Base-by-base conservation (phyloP, 768 basidiomycete genomes). In the Pleurotus eryngii region DNA sequence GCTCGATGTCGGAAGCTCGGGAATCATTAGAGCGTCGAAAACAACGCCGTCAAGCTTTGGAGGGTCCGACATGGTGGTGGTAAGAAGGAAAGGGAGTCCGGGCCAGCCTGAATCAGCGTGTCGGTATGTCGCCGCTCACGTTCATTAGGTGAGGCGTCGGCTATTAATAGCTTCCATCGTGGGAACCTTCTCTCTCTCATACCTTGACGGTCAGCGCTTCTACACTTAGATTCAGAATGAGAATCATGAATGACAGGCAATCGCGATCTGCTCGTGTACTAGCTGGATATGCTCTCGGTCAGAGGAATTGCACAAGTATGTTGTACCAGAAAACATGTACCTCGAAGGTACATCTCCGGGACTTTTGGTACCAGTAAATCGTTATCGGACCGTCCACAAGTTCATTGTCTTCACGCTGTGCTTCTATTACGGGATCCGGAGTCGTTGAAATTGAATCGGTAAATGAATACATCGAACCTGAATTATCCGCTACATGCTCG, bases 11-110 rank as follows among this genome's bases (percentile, higher is more conserved):
- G 63, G 46, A 42, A 64, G 47, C 49, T 63, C 59, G 24, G 55
- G 47, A 40, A 43, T 58, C 39, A 65, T 65, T 43, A 64, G 56
- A 0, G 65, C 54, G 63, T 65, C 66, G 50, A 59, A 59, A 47
- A 56, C 57, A 24, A 60, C 62, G 46, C 57, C 51, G 49, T 62
- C 57, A 26, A 65, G 47, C 15, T 20, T 56, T 46, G 60, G 56
- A 40, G 50, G 48, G 18, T 54, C 55, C 14, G 49, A 57, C 55
- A 56, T 51, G 46, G 35, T 56, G 46, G 54, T 56, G 26, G 20
- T 35, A 53, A 35, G 30, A 35, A 35, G 30, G 30, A 35, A 35
- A 37, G 37, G 38, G 37, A 53, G 49, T 30, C 26, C 20, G 47
- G 30, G 49, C n/a, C 17, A 9, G 51, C 15, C 51, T 53, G 35